Evolutionary conservation across 2,329 filamentous ascomycete species (phyloP).

Genomic region (Seiridium cupressi): DNA sequence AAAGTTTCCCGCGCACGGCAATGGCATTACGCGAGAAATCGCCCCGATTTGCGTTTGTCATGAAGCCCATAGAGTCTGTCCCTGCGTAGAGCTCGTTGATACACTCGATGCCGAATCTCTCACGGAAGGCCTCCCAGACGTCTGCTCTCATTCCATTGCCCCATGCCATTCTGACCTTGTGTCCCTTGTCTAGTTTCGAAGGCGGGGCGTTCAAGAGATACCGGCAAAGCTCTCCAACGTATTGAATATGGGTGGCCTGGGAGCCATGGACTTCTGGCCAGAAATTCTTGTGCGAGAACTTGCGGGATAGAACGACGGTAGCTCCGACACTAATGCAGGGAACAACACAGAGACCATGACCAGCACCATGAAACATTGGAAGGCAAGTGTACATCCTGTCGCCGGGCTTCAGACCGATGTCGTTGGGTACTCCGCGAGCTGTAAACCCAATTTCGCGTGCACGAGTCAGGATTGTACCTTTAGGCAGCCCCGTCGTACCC

Average conservation of each 20-base stretch:
- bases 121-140: constrained; percentile 63
- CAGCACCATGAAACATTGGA: constrained; percentile 75
- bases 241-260: constrained; percentile 66
- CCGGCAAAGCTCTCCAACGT: constrained; percentile 74
- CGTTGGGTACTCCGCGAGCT: constrained; percentile 11
- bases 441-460: constrained; percentile 24
- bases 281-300: constrained; percentile 68
- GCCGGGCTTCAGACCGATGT: constrained; percentile 18
- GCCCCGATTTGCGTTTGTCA: constrained; percentile 57
- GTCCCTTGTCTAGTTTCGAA: constrained; percentile 54
- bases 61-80: constrained; percentile 64
- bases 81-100: constrained; percentile 76
- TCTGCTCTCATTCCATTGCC: constrained; percentile 69
- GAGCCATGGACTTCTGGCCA: constrained; percentile 70
- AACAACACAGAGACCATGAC: constrained; percentile 51
- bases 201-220: constrained; percentile 70
- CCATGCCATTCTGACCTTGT: constrained; percentile 56
- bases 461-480: constrained; percentile 62
- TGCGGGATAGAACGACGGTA: constrained; percentile 60
- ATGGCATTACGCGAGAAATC: constrained; percentile 62
- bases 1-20: constrained; percentile 65
- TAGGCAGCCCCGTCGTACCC: constrained; percentile 74
- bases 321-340: constrained; percentile 46
- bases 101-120: constrained; percentile 59
- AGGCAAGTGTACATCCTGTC: constrained; percentile 74